Conservation (phyloP, 176 grass and related monocot genomes). For the bread wheat (Triticum aestivum) region IWGSC_CS_RefSeq_v2.1 NC_057808.1:386463977-386464476, state of each 20-base stretch:
- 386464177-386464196: slow-evolving; percentile 14
- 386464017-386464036: slow-evolving; percentile 86
- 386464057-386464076: slow-evolving; percentile 83
- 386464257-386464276: slow-evolving; percentile 27
- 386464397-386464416: slow-evolving; percentile 73
- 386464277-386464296: slow-evolving; percentile 57
- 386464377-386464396: slow-evolving; percentile 81
- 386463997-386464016: slow-evolving; percentile 35
- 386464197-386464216: slow-evolving; percentile 9
- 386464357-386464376: slow-evolving; percentile 85
- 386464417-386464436: slow-evolving; percentile 65
- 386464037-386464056: slow-evolving; percentile 90
- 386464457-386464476: slow-evolving; percentile 48
- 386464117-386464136: slow-evolving; percentile 70
- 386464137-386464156: slow-evolving; percentile 35
- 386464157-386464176: slow-evolving; percentile 17
- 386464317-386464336: slow-evolving; percentile 56
- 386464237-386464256: slow-evolving; percentile 9
- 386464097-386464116: slow-evolving; percentile 74
- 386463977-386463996: slow-evolving; percentile 22
- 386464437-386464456: slow-evolving; percentile 65
- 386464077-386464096: slow-evolving; percentile 90
- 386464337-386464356: slow-evolving; percentile 72
- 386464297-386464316: slow-evolving; percentile 69
- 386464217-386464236: slow-evolving; percentile 20